These are phyloP conservation scores for Cercospora zeina DNA, from an alignment of 2,329 filamentous ascomycete genomes.

Conservation along the genomic window DNA sequence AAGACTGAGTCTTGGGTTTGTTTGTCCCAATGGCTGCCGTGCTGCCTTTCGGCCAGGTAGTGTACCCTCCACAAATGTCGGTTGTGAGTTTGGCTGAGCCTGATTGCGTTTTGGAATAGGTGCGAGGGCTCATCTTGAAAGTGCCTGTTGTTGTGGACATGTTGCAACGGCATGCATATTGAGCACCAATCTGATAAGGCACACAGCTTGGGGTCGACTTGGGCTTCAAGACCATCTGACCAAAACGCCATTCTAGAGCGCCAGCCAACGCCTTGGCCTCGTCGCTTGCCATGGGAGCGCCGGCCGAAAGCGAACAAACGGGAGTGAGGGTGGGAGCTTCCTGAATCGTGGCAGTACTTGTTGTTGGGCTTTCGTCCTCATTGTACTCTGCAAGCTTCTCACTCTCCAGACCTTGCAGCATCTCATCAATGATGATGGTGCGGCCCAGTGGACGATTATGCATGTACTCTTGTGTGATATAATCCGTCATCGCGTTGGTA, in stretches of 20 bases:
- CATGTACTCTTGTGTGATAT: background rate
- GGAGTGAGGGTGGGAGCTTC: slow-evolving; percentile 10
- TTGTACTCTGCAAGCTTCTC: slow-evolving; percentile 11
- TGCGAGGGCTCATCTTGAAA: background rate
- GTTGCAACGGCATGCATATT: background rate
- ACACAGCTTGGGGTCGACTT: background rate
- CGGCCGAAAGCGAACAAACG: background rate
- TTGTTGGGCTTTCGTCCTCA: slow-evolving; percentile 3
- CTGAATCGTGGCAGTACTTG: background rate
- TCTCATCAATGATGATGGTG: slow-evolving; percentile 9
- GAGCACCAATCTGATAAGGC: background rate
- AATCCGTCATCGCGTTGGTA: slow-evolving; percentile 8
- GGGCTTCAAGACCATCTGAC: slow-evolving; percentile 2
- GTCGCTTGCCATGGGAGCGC: background rate
- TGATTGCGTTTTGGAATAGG: background rate
- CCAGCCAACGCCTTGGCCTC: slow-evolving; percentile 3
- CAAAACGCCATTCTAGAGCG: background rate
- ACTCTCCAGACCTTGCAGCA: slow-evolving; percentile 8
- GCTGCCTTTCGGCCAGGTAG: background rate
- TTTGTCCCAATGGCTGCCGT: background rate
- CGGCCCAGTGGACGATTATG: background rate
- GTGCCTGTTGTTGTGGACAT: background rate
- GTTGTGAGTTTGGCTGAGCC: background rate
- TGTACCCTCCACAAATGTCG: slow-evolving; percentile 1
- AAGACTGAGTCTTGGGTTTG: background rate